Evolutionary conservation across 2,329 filamentous ascomycete species (phyloP).

Genomic region (Talaromyces islandicus): DNA sequence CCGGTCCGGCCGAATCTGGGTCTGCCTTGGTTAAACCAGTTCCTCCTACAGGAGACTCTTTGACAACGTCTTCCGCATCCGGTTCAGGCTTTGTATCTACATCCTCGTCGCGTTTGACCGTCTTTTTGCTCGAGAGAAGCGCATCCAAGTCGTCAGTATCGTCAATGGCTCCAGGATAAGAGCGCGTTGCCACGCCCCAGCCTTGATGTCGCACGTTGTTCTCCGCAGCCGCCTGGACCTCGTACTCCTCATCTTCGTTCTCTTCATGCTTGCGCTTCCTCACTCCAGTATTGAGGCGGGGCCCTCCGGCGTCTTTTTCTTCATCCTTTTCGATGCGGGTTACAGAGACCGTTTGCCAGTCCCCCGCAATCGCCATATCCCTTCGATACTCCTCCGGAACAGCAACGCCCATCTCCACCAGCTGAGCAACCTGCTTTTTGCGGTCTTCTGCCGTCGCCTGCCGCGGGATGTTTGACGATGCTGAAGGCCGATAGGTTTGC

Average conservation of each 20-base stretch:
- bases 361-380: slow-evolving; percentile 81
- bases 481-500: slow-evolving; percentile 23
- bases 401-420: slow-evolving; percentile 79
- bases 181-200: slow-evolving; percentile 39
- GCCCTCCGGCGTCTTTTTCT: slow-evolving; percentile 28
- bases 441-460: slow-evolving; percentile 59
- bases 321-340: slow-evolving; percentile 32
- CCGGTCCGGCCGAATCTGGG: slow-evolving; percentile 13
- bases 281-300: slow-evolving; percentile 33
- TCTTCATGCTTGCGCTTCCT: slow-evolving; percentile 41
- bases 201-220: slow-evolving; percentile 28
- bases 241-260: slow-evolving; percentile 34
- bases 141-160: slow-evolving; percentile 38
- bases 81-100: slow-evolving; percentile 14
- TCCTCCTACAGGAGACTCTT: slow-evolving; percentile 3
- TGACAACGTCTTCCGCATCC: slow-evolving; percentile 1
- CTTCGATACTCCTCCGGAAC: slow-evolving; percentile 72
- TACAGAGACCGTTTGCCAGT: slow-evolving; percentile 69
- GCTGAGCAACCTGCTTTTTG: slow-evolving; percentile 78
- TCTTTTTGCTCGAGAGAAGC: slow-evolving; percentile 36
- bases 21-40: not conserved
- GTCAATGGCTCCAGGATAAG: slow-evolving; percentile 32
- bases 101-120: slow-evolving; percentile 24
- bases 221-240: slow-evolving; percentile 16
- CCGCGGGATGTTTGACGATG: slow-evolving; percentile 26